Conservation (phyloP, 2,329 filamentous ascomycete genomes). For the Pseudogymnoascus sp. region DNA sequence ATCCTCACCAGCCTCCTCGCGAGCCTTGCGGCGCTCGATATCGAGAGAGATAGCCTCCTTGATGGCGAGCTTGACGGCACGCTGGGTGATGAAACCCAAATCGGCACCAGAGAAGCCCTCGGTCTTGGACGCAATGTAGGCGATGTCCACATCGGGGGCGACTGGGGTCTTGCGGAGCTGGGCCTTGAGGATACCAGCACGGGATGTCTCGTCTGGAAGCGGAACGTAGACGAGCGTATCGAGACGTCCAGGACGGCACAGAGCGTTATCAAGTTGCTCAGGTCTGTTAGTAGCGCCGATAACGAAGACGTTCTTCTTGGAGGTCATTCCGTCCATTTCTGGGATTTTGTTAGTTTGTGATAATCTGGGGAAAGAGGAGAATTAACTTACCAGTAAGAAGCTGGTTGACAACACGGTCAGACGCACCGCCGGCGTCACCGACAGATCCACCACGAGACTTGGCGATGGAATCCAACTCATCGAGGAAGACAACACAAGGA, state of each 20-base stretch:
- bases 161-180: slow-evolving; percentile 98
- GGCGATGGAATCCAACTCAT: slow-evolving; percentile 97
- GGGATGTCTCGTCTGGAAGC: slow-evolving; percentile 83
- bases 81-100: slow-evolving; percentile 97
- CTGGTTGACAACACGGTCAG: slow-evolving; percentile 99
- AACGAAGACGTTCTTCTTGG: slow-evolving; percentile 99
- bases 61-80: slow-evolving; percentile 98
- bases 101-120: slow-evolving; percentile 99
- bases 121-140: slow-evolving; percentile 91
- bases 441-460: slow-evolving; percentile 97
- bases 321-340: slow-evolving; percentile 99
- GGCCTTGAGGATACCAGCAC: slow-evolving; percentile 82
- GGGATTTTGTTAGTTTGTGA: slow-evolving; percentile 34
- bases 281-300: slow-evolving; percentile 98
- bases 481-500: slow-evolving; percentile 96
- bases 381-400: slow-evolving; percentile 75
- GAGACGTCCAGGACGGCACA: slow-evolving; percentile 97
- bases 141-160: slow-evolving; percentile 74
- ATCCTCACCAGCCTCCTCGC: slow-evolving; percentile 75
- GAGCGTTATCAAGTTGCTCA: slow-evolving; percentile 94
- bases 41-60: slow-evolving; percentile 88
- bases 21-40: slow-evolving; percentile 83
- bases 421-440: slow-evolving; percentile 94
- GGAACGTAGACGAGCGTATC: slow-evolving; percentile 98
- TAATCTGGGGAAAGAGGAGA: neutral